phyloP scores from a whole-genome alignment of 2,329 filamentous ascomycete genomes.

The Fusarium subglutinans region DNA sequence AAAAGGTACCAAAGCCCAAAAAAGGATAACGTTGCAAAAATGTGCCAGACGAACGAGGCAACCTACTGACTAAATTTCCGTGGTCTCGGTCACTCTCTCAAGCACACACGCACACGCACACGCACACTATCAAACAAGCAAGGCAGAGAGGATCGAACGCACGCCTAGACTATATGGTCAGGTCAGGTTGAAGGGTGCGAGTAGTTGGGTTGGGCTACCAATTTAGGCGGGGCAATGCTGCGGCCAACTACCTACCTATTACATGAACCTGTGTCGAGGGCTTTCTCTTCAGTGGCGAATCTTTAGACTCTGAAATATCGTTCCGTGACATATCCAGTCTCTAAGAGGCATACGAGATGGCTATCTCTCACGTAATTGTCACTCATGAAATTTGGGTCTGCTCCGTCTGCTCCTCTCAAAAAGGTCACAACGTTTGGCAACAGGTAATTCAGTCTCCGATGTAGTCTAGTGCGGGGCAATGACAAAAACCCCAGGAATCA shows the following conservation, averaged over 20 bases:
- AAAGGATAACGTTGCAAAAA: slow-evolving; percentile 14
- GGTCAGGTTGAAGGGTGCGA: slow-evolving; percentile 18
- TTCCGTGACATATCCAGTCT: slow-evolving; percentile 31
- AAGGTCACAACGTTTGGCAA: neutral
- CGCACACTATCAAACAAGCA: slow-evolving; percentile 3
- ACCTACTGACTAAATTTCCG: slow-evolving; percentile 7
- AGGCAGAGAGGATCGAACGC: slow-evolving; percentile 3
- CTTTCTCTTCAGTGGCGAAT: slow-evolving; percentile 39
- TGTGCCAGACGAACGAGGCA: slow-evolving; percentile 28
- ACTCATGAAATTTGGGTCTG: neutral
- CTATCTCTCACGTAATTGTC: neutral
- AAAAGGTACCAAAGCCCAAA: slow-evolving; percentile 18
- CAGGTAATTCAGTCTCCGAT: neutral
- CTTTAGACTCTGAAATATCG: slow-evolving; percentile 17
- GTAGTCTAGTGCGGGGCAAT: slow-evolving; percentile 23
- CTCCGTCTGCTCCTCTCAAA: neutral
- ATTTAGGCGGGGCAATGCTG: slow-evolving; percentile 36
- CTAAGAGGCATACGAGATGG: neutral
- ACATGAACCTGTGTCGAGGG: neutral
- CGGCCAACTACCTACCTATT: neutral
- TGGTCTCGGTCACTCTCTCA: slow-evolving; percentile 14
- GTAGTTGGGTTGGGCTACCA: slow-evolving; percentile 23
- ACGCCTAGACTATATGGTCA: slow-evolving; percentile 21
- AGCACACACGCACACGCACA: neutral
- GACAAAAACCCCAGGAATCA: slow-evolving; percentile 7